Conservation (phyloP, 2,329 filamentous ascomycete genomes). For the Sarocladium brachiariae region DNA sequence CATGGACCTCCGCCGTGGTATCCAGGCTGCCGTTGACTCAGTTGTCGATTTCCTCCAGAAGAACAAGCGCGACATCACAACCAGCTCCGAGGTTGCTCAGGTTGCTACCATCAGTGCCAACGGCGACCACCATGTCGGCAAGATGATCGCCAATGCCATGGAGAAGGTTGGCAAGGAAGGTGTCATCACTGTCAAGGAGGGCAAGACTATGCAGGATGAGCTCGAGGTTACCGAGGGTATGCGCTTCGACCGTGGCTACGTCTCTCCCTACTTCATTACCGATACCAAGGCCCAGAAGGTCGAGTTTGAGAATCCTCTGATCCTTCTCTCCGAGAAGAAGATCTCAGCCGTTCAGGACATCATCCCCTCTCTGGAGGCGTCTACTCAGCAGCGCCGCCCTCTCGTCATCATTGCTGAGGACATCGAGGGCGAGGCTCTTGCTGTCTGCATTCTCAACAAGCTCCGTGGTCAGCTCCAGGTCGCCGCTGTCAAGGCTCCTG, state of each 20-base stretch:
- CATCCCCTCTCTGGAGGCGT: slow-evolving; percentile 94
- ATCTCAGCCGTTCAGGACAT: slow-evolving; percentile 99
- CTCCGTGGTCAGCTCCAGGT: slow-evolving; percentile 99
- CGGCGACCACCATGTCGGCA: slow-evolving; percentile 89
- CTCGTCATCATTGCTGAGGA: slow-evolving; percentile 99
- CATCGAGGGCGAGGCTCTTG: slow-evolving; percentile 96
- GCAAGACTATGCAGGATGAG: slow-evolving; percentile 96
- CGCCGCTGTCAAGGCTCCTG: slow-evolving; percentile 95
- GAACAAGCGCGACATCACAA: slow-evolving; percentile 98
- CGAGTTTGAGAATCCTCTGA: slow-evolving; percentile 98
- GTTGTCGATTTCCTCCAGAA: slow-evolving; percentile 90
- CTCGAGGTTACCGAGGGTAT: slow-evolving; percentile 99
- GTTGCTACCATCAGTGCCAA: slow-evolving; percentile 98
- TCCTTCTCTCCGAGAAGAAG: slow-evolving; percentile 99
- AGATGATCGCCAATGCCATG: slow-evolving; percentile 96
- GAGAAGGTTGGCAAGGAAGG: slow-evolving; percentile 99
- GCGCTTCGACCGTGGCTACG: slow-evolving; percentile 98
- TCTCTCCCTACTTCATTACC: slow-evolving; percentile 99
- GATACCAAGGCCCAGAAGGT: slow-evolving; percentile 98
- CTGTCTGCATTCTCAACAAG: slow-evolving; percentile 99
- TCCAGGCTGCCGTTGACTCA: slow-evolving; percentile 90
- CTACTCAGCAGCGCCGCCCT: slow-evolving; percentile 88
- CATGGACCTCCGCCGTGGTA: slow-evolving; percentile 96
- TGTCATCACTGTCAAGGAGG: slow-evolving; percentile 99
- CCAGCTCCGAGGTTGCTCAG: slow-evolving; percentile 92